These are phyloP conservation scores for Penicillium egyptiacum DNA, from an alignment of 495 filamentous ascomycete genomes.

Conservation along the genomic window DNA sequence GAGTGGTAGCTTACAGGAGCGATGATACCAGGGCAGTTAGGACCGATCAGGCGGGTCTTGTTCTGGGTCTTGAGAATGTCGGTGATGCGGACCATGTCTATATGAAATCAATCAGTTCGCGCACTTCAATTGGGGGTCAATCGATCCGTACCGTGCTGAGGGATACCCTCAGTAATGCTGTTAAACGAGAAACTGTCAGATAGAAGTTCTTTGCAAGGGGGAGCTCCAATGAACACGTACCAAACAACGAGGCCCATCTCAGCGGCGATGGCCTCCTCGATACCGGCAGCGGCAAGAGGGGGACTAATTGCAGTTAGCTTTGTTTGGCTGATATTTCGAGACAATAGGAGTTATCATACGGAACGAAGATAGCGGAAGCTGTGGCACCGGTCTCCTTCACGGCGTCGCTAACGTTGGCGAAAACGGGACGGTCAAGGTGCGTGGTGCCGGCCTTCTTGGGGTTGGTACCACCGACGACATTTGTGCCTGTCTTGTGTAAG, in stretches of 20 bases:
- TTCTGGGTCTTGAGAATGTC: constrained; percentile 95
- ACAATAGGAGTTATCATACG: constrained; percentile 54
- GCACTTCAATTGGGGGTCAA: constrained; percentile 3
- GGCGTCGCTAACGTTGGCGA: constrained; percentile 83
- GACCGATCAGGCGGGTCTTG: constrained; percentile 94
- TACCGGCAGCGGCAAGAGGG: constrained; percentile 86
- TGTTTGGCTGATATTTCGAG: constrained; percentile 2
- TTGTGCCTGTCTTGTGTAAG: constrained; percentile 68
- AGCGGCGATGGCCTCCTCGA: constrained; percentile 92
- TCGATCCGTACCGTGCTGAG: constrained; percentile 76
- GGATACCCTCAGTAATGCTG: constrained; percentile 96
- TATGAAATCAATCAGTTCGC: constrained; percentile 27
- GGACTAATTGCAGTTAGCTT: constrained; percentile 55
- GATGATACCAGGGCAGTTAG: constrained; percentile 99
- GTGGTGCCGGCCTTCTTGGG: constrained; percentile 93
- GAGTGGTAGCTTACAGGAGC: constrained; percentile 59
- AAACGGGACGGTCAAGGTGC: constrained; percentile 92
- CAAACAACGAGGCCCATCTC: constrained; percentile 93
- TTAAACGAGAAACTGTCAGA: constrained; percentile 13
- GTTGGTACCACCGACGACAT: constrained; percentile 97
- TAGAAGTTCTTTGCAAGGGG: constrained; percentile 14
- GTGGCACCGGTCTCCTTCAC: constrained; percentile 88
- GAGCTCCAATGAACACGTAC: constrained; percentile 41
- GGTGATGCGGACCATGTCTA: constrained; percentile 99
- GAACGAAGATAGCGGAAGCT: constrained; percentile 96